phyloP scores from a whole-genome alignment of 768 basidiomycete species.

The Russula foetens region DNA sequence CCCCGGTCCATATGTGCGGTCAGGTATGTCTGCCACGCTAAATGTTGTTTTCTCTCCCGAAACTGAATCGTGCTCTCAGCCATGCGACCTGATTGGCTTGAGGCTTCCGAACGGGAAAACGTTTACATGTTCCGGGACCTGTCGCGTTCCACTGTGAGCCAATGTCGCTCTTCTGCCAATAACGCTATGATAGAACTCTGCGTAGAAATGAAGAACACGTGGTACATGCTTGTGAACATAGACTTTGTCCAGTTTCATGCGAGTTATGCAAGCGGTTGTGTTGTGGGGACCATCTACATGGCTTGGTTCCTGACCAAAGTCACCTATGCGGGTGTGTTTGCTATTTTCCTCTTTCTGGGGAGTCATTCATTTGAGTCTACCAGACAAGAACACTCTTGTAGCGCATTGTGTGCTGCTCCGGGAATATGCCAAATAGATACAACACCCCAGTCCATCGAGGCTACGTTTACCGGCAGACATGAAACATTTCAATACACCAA shows the following conservation, averaged over 20 bases:
- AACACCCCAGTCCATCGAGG: constrained; percentile 50
- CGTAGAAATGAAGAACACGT: constrained; percentile 38
- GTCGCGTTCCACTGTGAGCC: constrained; percentile 12
- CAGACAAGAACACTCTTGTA: constrained; percentile 49
- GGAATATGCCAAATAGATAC: constrained; percentile 56
- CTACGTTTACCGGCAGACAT: constrained; percentile 51
- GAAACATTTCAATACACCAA: constrained; percentile 61
- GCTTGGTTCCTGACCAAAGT: constrained; percentile 30
- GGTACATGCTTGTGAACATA: constrained; percentile 42
- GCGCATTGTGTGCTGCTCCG: constrained; percentile 32
- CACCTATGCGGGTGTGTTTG: constrained; percentile 54
- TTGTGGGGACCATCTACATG: constrained; percentile 43
- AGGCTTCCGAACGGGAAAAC: constrained; percentile 6
- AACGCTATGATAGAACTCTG: not conserved
- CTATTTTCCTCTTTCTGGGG: not conserved
- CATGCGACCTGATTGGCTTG: constrained; percentile 14
- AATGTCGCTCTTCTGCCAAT: not conserved
- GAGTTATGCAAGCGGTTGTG: constrained; percentile 50
- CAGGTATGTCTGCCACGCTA: constrained; percentile 29
- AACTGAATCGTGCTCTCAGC: not conserved
- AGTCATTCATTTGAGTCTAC: not conserved
- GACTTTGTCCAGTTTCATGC: constrained; percentile 47
- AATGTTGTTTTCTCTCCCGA: too few relatives aligned
- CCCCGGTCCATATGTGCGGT: constrained; percentile 47
- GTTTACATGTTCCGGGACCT: constrained; percentile 11